Evolutionary conservation across 2,329 filamentous ascomycete genomes (phyloP).

Genomic region (Colletotrichum eremochloae): DNA sequence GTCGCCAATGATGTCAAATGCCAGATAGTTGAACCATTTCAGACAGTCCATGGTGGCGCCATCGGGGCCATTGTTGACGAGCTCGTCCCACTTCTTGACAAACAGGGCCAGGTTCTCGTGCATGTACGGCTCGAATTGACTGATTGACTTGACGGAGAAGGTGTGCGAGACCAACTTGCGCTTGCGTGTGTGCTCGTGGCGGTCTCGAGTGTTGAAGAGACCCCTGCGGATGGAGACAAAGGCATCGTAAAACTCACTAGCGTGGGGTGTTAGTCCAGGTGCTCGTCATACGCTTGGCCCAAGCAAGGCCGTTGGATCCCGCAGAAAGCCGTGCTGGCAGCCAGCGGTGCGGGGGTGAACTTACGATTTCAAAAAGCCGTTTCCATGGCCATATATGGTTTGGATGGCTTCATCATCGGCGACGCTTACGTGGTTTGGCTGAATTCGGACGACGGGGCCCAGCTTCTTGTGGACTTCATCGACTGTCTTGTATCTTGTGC

Average conservation of each 20-base stretch:
- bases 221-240: conserved; percentile 90
- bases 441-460: conserved; percentile 85
- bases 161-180: conserved; percentile 90
- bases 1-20: conserved; percentile 45
- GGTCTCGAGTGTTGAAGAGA: conserved; percentile 89
- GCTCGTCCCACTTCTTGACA: conserved; percentile 77
- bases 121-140: conserved; percentile 91
- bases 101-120: conserved; percentile 82
- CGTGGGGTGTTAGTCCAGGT: conserved; percentile 3
- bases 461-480: conserved; percentile 80
- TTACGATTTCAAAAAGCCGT: conserved; percentile 79
- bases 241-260: conserved; percentile 87
- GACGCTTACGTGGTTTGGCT: conserved; percentile 86
- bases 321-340: too few species aligned
- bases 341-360: conserved; percentile 44
- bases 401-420: conserved; percentile 84
- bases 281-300: neutral
- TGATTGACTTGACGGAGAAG: conserved; percentile 84
- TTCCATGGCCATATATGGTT: conserved; percentile 83
- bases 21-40: conserved; percentile 39
- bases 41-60: conserved; percentile 75
- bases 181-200: conserved; percentile 87
- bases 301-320: neutral
- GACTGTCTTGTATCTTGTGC: conserved; percentile 74
- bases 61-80: conserved; percentile 54